Base-by-base conservation (phyloP, 257 asterid genomes). In the Solanum medicagineum region DNA sequence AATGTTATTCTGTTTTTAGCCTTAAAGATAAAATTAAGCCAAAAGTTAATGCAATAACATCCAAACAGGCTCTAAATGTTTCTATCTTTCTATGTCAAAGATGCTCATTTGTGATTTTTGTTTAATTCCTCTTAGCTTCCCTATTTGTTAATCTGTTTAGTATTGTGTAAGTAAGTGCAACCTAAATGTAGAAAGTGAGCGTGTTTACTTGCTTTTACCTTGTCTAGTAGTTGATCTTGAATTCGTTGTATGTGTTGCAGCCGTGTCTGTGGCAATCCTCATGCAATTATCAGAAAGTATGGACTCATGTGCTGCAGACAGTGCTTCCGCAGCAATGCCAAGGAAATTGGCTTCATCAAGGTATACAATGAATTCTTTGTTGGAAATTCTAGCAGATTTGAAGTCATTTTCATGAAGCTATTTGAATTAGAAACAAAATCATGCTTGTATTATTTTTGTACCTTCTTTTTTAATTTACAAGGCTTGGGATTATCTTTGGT, bases 291-390 rank as follows among this genome's bases (percentile, higher is more conserved):
- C 19, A 85, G 87, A 9, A 85, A 85, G 84, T 85, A 85, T 40
- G 87, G 87, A 26, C 84, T 85, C 49, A 85, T 85, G 87, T 85
- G 87, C 75, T 85, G 87, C 80, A 75, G 87, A n/a, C 87, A 85
- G 66, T 85, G 87, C 79, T 85, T 85, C 87, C 87, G 87, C 77
- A 57, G 77, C 80, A 85, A 85, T 42, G 87, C 87, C 4, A 85
- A 85, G 84, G 87, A 85, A 36, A 85, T 85, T 17, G 87, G 87
- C 24, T 85, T 85, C 80, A 85, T 85, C 44, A 85, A 85, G 87
- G 86, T 84, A 82, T 26, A 53, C 4, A 4, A 16, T 15, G 2
- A 32, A 9, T 17, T 16, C 19, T 77, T 1, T 77, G 8, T 77
- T 75, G 1, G 3, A 51, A 26, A 29, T 24, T 51, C 0, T 24